Evolutionary conservation across 805 yeast species (phyloP).

Genomic region (Lipomyces kockii): DNA sequence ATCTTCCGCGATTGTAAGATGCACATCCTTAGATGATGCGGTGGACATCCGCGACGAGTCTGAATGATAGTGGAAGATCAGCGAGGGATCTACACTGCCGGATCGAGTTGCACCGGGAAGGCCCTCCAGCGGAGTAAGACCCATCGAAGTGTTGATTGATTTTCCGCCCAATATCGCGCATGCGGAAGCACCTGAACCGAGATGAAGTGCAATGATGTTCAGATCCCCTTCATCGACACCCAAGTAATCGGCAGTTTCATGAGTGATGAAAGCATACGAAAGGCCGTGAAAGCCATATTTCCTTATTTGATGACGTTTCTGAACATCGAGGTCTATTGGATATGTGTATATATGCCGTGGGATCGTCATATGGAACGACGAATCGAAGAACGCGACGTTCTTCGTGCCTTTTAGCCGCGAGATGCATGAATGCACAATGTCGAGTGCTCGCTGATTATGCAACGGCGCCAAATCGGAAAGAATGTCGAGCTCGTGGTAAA

Average conservation of each 20-base stretch:
- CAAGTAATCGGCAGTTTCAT: slow-evolving; percentile 17
- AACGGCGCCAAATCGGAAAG: slow-evolving; percentile 37
- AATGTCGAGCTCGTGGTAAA: slow-evolving; percentile 32
- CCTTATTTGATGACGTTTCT: slow-evolving; percentile 28
- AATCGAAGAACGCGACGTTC: slow-evolving; percentile 36
- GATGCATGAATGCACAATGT: slow-evolving; percentile 35
- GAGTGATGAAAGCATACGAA: slow-evolving; percentile 32
- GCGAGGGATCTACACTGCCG: slow-evolving; percentile 36
- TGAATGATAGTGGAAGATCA: slow-evolving; percentile 32
- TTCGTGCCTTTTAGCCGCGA: slow-evolving; percentile 15
- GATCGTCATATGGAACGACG: slow-evolving; percentile 34
- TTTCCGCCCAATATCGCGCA: slow-evolving; percentile 33
- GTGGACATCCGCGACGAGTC: slow-evolving; percentile 36
- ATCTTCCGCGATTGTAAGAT: slow-evolving; percentile 36
- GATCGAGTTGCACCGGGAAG: slow-evolving; percentile 38
- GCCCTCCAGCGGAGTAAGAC: slow-evolving; percentile 37
- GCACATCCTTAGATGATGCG: slow-evolving; percentile 29
- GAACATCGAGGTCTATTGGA: slow-evolving; percentile 31
- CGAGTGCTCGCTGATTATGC: slow-evolving; percentile 37
- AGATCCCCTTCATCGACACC: slow-evolving; percentile 13
- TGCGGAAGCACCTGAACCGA: slow-evolving; percentile 38
- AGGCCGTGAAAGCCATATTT: slow-evolving; percentile 37
- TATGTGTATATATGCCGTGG: slow-evolving; percentile 34
- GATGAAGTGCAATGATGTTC: slow-evolving; percentile 33
- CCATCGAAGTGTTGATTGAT: slow-evolving; percentile 37